Conservation (phyloP, 1,139 yeast species). For the Debaryomyces coudertii region DNA sequence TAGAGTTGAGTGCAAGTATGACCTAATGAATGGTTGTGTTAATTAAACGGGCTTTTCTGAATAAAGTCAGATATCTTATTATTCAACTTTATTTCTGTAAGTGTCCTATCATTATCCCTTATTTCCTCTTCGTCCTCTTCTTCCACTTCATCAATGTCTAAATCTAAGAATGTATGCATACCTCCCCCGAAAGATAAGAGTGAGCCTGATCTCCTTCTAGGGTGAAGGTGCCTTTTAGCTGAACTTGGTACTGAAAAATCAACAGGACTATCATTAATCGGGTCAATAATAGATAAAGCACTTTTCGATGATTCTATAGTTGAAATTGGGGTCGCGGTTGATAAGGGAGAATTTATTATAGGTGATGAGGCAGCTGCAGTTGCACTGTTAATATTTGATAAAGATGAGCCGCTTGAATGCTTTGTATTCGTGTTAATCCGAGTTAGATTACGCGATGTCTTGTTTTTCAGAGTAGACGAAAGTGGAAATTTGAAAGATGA, state of each 20-base stretch:
- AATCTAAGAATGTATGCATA: slow-evolving; percentile 21
- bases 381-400: background rate
- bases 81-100: slow-evolving; percentile 7
- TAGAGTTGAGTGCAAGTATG: background rate
- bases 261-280: slow-evolving; percentile 47
- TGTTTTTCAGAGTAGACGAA: slow-evolving; percentile 18
- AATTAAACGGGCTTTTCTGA: slow-evolving; percentile 8
- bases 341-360: slow-evolving; percentile 39
- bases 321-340: slow-evolving; percentile 37
- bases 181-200: slow-evolving; percentile 29
- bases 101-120: slow-evolving; percentile 7
- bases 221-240: slow-evolving; percentile 17
- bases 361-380: slow-evolving; percentile 30
- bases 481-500: slow-evolving; percentile 24
- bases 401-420: slow-evolving; percentile 8
- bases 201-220: slow-evolving; percentile 26
- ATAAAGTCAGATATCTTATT: slow-evolving; percentile 2
- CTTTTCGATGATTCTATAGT: slow-evolving; percentile 28
- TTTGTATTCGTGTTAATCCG: slow-evolving; percentile 17
- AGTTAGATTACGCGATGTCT: slow-evolving; percentile 23
- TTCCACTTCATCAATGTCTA: slow-evolving; percentile 33
- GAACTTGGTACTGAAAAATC: slow-evolving; percentile 37
- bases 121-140: slow-evolving; percentile 27
- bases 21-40: background rate
- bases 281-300: slow-evolving; percentile 34